phyloP scores from a whole-genome alignment of 371 early-diverging fungal genomes.

The Mortierella sp. region DNA sequence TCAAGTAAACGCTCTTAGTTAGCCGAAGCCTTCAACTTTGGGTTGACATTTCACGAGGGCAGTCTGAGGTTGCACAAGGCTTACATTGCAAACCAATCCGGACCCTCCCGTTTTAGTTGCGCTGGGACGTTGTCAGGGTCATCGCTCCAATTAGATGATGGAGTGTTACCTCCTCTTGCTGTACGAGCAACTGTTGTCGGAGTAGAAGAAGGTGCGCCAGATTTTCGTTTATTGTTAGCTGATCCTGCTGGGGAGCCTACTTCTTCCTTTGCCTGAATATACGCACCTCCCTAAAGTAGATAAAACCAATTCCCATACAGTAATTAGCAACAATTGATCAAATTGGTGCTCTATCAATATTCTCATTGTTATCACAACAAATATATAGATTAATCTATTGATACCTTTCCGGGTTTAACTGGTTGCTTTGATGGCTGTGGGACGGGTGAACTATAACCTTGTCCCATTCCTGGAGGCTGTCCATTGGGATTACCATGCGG shows the following conservation, averaged over 20 bases:
- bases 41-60: neutral
- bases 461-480: slow-evolving; percentile 40
- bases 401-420: slow-evolving; percentile 45
- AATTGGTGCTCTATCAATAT: neutral
- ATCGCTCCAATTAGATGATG: slow-evolving; percentile 76
- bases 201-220: slow-evolving; percentile 37
- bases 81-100: slow-evolving; percentile 92
- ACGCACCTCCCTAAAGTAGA: slow-evolving; percentile 26
- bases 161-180: slow-evolving; percentile 57
- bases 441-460: slow-evolving; percentile 47
- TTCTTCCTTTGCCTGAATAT: slow-evolving; percentile 49
- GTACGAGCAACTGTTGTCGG: slow-evolving; percentile 36
- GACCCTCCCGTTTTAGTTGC: slow-evolving; percentile 87
- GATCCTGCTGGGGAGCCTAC: slow-evolving; percentile 34
- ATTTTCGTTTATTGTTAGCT: slow-evolving; percentile 47
- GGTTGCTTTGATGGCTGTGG: slow-evolving; percentile 47
- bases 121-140: slow-evolving; percentile 87
- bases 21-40: neutral
- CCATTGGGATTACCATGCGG: slow-evolving; percentile 49
- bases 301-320: neutral
- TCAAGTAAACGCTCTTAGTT: neutral
- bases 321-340: too few species aligned
- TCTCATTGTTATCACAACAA: neutral
- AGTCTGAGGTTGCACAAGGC: slow-evolving; percentile 23
- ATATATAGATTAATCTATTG: neutral